These are phyloP conservation scores for Podaxis mareebaensis DNA, from an alignment of 768 basidiomycete genomes.

Conservation along the genomic window DNA sequence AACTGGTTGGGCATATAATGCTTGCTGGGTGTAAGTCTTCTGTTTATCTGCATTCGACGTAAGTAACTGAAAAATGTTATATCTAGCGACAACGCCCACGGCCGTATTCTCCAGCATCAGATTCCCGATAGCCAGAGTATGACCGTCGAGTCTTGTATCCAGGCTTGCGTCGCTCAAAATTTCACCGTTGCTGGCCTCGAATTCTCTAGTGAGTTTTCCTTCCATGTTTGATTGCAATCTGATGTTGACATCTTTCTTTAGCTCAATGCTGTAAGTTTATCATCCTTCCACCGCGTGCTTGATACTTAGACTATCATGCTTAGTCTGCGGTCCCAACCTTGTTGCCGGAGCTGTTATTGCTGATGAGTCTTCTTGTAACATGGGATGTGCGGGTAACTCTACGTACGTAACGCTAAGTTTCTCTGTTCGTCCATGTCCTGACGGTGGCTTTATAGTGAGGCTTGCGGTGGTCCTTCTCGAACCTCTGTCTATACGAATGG, in stretches of 20 bases:
- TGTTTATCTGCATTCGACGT: neutral
- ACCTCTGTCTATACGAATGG: slow-evolving; percentile 65
- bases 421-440: neutral
- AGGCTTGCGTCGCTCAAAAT: slow-evolving; percentile 51
- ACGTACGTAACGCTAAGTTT: slow-evolving; percentile 42
- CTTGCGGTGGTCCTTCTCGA: slow-evolving; percentile 75
- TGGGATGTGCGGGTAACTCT: slow-evolving; percentile 71
- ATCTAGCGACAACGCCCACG: slow-evolving; percentile 58
- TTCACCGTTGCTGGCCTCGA: slow-evolving; percentile 74
- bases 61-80: slow-evolving; percentile 7
- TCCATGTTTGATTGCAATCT: neutral
- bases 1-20: slow-evolving; percentile 56
- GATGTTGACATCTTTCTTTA: slow-evolving; percentile 4
- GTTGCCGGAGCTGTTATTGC: slow-evolving; percentile 58
- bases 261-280: slow-evolving; percentile 47
- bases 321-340: slow-evolving; percentile 73
- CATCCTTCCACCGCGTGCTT: no score
- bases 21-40: slow-evolving; percentile 61
- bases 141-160: slow-evolving; percentile 68
- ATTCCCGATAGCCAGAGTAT: slow-evolving; percentile 29
- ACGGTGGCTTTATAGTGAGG: slow-evolving; percentile 40
- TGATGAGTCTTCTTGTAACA: slow-evolving; percentile 58
- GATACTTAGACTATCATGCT: neutral
- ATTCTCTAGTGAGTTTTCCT: slow-evolving; percentile 48
- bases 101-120: slow-evolving; percentile 50